Evolutionary conservation across 2,329 filamentous ascomycete species (phyloP).

Genomic region (Emericellopsis atlantica): DNA sequence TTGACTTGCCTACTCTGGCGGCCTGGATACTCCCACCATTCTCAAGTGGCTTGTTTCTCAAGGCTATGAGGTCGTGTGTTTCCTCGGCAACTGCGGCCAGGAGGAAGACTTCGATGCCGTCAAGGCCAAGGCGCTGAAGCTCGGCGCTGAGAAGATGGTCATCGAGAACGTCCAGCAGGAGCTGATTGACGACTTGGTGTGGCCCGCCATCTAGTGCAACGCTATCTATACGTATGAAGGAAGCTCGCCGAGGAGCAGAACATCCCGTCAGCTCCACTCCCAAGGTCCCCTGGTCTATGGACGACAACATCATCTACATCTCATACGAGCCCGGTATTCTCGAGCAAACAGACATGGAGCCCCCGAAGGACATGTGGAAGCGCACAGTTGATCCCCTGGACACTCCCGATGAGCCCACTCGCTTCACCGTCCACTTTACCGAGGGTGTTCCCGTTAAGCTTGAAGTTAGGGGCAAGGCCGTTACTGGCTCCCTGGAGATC

Average conservation of each 20-base stretch:
- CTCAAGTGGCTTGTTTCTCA: slow-evolving; percentile 1
- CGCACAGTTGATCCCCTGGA: slow-evolving; percentile 42
- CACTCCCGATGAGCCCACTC: slow-evolving; percentile 50
- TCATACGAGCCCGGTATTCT: slow-evolving; percentile 22
- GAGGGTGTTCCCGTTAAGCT: slow-evolving; percentile 57
- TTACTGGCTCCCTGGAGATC: slow-evolving; percentile 50
- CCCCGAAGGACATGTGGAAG: slow-evolving; percentile 63
- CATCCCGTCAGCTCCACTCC: slow-evolving; percentile 62
- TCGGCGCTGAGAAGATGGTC: slow-evolving; percentile 22
- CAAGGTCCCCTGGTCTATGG: slow-evolving; percentile 55
- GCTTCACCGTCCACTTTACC: slow-evolving; percentile 53
- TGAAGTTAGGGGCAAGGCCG: slow-evolving; percentile 25
- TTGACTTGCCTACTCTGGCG: slow-evolving; percentile 11
- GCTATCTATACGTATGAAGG: slow-evolving; percentile 54
- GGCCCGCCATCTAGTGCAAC: slow-evolving; percentile 59
- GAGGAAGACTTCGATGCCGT: slow-evolving; percentile 58
- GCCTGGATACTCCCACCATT: slow-evolving; percentile 10
- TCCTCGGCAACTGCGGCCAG: slow-evolving; percentile 55
- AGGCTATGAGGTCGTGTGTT: slow-evolving; percentile 10
- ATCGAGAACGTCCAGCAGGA: slow-evolving; percentile 51
- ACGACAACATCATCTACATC: slow-evolving; percentile 11
- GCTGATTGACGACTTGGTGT: slow-evolving; percentile 67
- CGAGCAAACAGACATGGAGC: slow-evolving; percentile 40
- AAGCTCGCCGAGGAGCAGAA: slow-evolving; percentile 54
- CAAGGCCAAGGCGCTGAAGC: slow-evolving; percentile 44